A percentile compares a stretch with the other conserved stretches of the same genome.
These are phyloP conservation scores for Linnemannia schmuckeri DNA, from an alignment of 192 early-diverging fungal genomes.

Conservation along the genomic window DNA sequence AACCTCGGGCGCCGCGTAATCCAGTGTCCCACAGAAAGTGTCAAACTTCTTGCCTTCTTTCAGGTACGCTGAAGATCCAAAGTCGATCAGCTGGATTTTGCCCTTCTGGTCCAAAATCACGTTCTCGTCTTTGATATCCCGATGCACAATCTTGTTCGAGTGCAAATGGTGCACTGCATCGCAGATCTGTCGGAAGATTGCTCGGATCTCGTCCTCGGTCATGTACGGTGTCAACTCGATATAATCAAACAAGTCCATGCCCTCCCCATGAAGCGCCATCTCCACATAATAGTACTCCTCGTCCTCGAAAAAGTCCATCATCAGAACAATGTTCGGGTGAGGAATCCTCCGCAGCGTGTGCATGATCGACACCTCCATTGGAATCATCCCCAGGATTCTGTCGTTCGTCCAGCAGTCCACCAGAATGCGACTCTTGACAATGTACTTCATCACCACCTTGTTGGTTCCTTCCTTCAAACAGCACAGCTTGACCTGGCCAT, in stretches of 20 bases:
- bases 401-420: conserved; percentile 80
- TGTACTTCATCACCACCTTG: conserved; percentile 78
- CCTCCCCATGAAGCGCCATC: conserved; percentile 70
- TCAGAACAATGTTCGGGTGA: conserved; percentile 66
- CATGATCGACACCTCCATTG: conserved; percentile 83
- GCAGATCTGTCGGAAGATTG: conserved; percentile 71
- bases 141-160: conserved; percentile 76
- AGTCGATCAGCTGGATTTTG: conserved; percentile 84
- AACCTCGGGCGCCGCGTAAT: conserved; percentile 83
- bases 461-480: conserved; percentile 59
- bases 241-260: conserved; percentile 78
- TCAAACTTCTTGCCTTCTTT: conserved; percentile 70
- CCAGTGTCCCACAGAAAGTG: conserved; percentile 80
- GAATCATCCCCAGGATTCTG: conserved; percentile 73
- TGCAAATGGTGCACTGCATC: conserved; percentile 73
- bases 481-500: conserved; percentile 77
- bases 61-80: conserved; percentile 79
- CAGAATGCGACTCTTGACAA: conserved; percentile 76
- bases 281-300: conserved; percentile 77
- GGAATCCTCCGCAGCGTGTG: conserved; percentile 68
- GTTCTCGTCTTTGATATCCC: conserved; percentile 94
- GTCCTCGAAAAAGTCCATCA: conserved; percentile 84
- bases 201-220: conserved; percentile 65
- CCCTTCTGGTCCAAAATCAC: conserved; percentile 75
- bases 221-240: conserved; percentile 73